phyloP scores from a whole-genome alignment of 805 yeast genomes.

The Starmerella bacillaris region DNA sequence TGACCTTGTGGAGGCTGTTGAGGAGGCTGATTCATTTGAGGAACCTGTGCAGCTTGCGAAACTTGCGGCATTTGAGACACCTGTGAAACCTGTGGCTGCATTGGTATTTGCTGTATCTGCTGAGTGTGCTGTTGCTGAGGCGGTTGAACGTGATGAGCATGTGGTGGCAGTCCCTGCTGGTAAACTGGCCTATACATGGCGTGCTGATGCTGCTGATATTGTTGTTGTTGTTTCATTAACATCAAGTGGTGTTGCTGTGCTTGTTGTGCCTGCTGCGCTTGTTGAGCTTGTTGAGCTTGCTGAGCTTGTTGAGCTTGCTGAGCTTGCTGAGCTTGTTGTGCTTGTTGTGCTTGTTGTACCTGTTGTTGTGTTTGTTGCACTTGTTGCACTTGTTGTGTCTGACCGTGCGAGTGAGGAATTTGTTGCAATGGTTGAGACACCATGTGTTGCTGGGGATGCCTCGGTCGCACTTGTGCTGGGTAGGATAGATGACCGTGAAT shows the following conservation, averaged over 20 bases:
- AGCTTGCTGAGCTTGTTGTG: constrained; percentile 1
- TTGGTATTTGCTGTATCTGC: constrained; percentile 2
- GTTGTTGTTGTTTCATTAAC: constrained; percentile 7
- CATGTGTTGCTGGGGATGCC: constrained; percentile 7
- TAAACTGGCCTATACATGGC: neutral
- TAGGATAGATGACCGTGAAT: no score
- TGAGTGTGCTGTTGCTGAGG: constrained; percentile 1
- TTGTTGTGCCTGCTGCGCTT: neutral
- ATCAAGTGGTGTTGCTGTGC: neutral
- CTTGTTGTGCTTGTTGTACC: constrained; percentile 6
- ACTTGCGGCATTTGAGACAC: constrained; percentile 2
- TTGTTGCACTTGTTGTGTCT: constrained; percentile 5
- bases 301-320: constrained; percentile 2
- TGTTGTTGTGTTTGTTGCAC: neutral
- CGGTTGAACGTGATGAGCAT: neutral
- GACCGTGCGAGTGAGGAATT: constrained; percentile 13
- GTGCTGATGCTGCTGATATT: constrained; percentile 8
- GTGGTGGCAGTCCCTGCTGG: neutral
- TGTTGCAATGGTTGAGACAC: constrained; percentile 8
- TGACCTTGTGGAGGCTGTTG: constrained; percentile 1
- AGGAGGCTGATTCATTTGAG: constrained; percentile 4
- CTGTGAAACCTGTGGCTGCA: constrained; percentile 3
- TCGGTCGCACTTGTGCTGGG: no score
- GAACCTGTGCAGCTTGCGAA: constrained; percentile 1
- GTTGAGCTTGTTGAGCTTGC: constrained; percentile 3